Percentiles rank a stretch among this genome's conserved stretches.
These are phyloP conservation scores for Fraxinus ornus DNA, from an alignment of 305 asterid genomes.

Conservation along the genomic window DNA sequence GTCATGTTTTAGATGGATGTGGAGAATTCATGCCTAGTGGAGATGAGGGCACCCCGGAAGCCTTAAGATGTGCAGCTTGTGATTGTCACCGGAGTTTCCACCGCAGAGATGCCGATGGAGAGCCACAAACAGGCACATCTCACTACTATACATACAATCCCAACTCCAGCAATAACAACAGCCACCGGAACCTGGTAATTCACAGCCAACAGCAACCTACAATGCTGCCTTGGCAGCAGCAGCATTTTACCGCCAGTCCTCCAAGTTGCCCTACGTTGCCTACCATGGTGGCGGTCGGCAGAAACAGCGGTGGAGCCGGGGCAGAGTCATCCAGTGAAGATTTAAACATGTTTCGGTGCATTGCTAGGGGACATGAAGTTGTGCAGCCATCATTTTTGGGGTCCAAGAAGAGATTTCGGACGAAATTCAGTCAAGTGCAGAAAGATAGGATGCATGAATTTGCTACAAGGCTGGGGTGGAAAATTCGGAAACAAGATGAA, in stretches of 20 bases:
- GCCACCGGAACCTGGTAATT: slow-evolving; percentile 16
- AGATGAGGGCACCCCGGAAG: slow-evolving; percentile 56
- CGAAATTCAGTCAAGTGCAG: slow-evolving; percentile 65
- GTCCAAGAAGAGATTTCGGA: slow-evolving; percentile 60
- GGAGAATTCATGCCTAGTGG: slow-evolving; percentile 88
- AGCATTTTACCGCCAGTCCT: slow-evolving; percentile 16
- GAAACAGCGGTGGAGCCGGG: slow-evolving; percentile 38
- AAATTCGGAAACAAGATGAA: slow-evolving; percentile 66
- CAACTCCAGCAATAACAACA: slow-evolving; percentile 12
- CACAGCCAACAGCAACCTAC: slow-evolving; percentile 9
- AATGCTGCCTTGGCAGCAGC: not conserved
- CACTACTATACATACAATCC: slow-evolving; percentile 13
- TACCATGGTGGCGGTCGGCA: slow-evolving; percentile 54
- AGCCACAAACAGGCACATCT: slow-evolving; percentile 24
- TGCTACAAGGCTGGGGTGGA: slow-evolving; percentile 70
- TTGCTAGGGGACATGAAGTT: slow-evolving; percentile 25
- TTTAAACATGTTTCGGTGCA: slow-evolving; percentile 37
- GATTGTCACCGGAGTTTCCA: slow-evolving; percentile 84
- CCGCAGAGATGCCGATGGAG: slow-evolving; percentile 49
- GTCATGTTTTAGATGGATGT: slow-evolving; percentile 69
- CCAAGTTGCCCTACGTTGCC: slow-evolving; percentile 33
- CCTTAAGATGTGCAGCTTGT: slow-evolving; percentile 74
- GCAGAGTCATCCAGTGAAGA: slow-evolving; percentile 81
- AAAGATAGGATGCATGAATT: slow-evolving; percentile 70
- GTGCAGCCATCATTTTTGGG: slow-evolving; percentile 20